Evolutionary conservation across 2,329 filamentous ascomycete genomes (phyloP), one percentile per base, ranked within the genome.

Genomic region (Fusarium sp.): DNA sequence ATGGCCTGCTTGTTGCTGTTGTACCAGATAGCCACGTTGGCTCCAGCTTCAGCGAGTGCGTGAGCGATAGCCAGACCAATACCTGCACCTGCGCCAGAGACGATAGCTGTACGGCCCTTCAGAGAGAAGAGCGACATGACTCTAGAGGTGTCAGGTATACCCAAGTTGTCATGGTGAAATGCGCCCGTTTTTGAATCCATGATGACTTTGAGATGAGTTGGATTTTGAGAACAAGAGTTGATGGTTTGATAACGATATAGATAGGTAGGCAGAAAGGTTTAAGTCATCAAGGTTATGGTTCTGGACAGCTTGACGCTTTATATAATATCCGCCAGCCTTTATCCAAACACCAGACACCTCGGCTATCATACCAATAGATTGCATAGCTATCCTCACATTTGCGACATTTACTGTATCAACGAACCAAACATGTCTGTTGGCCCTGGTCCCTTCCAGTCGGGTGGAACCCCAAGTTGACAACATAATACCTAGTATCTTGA

Each of bases 21-120:
- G 77, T 91, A 93, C 88, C 89, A 92, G 52, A 92, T 87, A 28
- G 89, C 90, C 23, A 93, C 88, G 70, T 92, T 90, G 61, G 90
- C 90, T 50, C 91, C 91, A 18, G 90, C 89, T 76, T 93, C 91
- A 18, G 90, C 90, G 31, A 89, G 83, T 2, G 83, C 89, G 34
- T 90, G 82, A 16, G 89, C 90, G 28, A 92, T 84, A 7, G 85
- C 84, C 26, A 91, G 81, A 43, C 91, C 91, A 69, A 93, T 91
- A 34, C 91, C 90, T 26, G 86, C 86, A 21, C 84, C 89, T 14
- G 89, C 89, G 42, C 91, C 91, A 3, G 89, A 87, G 43, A 93
- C 86, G 68, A 93, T 90, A 31, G 90, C 90, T 3, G 90, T 92
- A 73, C 88, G 87, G 44, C 89, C 90, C 75, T 89, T 89, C 53